Base-by-base conservation (phyloP, 2,329 filamentous ascomycete species). In the Hypoxylon sp. region DNA sequence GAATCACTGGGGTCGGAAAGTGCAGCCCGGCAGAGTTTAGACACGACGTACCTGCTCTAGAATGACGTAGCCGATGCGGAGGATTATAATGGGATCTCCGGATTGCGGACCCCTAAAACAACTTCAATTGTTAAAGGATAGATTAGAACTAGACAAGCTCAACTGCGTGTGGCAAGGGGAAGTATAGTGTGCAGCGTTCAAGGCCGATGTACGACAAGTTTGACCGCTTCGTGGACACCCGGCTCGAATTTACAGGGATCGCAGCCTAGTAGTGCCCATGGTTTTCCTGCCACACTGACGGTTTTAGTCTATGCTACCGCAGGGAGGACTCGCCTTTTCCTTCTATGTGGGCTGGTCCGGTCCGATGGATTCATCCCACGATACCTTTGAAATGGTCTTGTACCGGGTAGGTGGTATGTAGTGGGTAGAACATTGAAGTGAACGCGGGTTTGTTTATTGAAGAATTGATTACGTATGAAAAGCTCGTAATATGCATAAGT, bases 171-270 rank as follows among this genome's bases (percentile, higher is more conserved):
- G 28, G 6, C 28, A 2, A 30, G 6, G 23, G 23, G 23, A 52
- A 19, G 21, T 32, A 28, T 25, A 43, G 48, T 14, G 59, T 49
- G 53, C 59, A 51, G 38, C 11, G 14, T 38, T 30, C 4, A 53
- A 30, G 17, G 50, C n/a, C 23, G 23, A 65, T 57, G 65, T 65
- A 50, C 34, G 38, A 63, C 56, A 13, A 23, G 14, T 19, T 64
- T 68, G 68, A 70, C 68, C 68, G 65, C 68, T 49, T 65, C 36
- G 46, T 52, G 11, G 21, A 25, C n/a, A n/a, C n/a, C n/a, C n/a
- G n/a, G n/a, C n/a, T n/a, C 7, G 13, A 38, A 28, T 23, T 34
- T 30, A 25, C 34, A 46, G 25, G 6, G 17, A 51, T 45, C 9
- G 34, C 23, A 45, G 5, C 23, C 14, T 5, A 43, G 28, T 30